Conservation (phyloP, 2,329 filamentous ascomycete species). For the Eutypella sp. region DNA sequence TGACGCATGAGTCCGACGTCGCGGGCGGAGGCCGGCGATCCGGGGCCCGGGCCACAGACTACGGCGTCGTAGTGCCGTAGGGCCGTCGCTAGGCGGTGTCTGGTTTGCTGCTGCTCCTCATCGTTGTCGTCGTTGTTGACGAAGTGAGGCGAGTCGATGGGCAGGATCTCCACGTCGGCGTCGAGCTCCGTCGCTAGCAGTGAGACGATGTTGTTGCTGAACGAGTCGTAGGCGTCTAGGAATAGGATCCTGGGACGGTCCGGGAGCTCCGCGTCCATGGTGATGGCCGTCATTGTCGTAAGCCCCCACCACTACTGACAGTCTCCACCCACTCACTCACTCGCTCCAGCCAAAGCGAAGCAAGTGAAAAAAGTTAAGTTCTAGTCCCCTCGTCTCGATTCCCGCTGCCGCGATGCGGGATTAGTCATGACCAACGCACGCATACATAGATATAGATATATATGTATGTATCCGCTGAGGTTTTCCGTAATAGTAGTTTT, state of each 20-base stretch:
- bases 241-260: conserved; percentile 62
- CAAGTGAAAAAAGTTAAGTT: no score
- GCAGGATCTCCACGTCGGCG: conserved; percentile 64
- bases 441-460: no score
- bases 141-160: conserved; percentile 60
- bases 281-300: not conserved
- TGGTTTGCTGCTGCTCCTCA: conserved; percentile 33
- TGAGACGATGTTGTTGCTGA: conserved; percentile 89
- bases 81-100: conserved; percentile 22
- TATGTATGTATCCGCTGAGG: no score
- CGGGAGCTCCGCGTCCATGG: conserved; percentile 14
- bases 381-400: no score
- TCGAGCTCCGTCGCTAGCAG: conserved; percentile 67
- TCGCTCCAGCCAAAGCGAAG: no score
- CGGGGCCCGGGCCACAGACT: conserved; percentile 86
- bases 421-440: no score
- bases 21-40: conserved; percentile 63
- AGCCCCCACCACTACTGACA: no score
- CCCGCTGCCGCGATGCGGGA: no score
- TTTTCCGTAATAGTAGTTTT: no score
- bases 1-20: conserved; percentile 79
- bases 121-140: conserved; percentile 28
- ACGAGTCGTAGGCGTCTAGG: conserved; percentile 94
- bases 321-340: no score
- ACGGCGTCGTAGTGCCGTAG: conserved; percentile 70